Evolutionary conservation across 2,329 filamentous ascomycete species (phyloP).

Genomic region (Alternaria gaisen): DNA sequence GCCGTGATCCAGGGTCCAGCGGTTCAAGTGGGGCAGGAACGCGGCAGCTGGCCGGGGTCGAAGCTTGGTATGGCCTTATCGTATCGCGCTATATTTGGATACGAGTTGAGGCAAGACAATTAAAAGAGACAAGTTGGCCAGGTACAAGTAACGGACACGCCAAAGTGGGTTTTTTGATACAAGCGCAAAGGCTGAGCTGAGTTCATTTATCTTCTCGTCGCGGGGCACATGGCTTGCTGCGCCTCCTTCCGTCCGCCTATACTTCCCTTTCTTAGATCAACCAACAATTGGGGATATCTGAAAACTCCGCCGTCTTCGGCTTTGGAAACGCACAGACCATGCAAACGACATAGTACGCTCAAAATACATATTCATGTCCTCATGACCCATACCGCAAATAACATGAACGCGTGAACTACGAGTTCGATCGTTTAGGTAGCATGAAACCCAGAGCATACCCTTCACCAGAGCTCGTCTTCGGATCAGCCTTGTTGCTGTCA

Average conservation of each 20-base stretch:
- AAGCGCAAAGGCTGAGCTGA: conserved; percentile 15
- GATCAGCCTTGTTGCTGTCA: conserved; percentile 36
- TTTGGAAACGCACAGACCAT: neutral
- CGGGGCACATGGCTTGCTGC: conserved; percentile 24
- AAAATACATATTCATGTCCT: neutral
- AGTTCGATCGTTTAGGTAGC: conserved; percentile 33
- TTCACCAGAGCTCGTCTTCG: conserved; percentile 34
- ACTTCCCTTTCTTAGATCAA: conserved; percentile 11
- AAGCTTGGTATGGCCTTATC: conserved; percentile 14
- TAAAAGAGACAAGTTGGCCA: neutral
- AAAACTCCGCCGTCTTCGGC: conserved; percentile 6
- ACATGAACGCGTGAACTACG: neutral
- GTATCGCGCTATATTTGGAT: neutral
- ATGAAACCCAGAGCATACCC: conserved; percentile 43
- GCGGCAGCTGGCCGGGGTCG: conserved; percentile 3
- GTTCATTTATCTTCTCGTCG: conserved; percentile 10
- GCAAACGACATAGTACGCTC: neutral
- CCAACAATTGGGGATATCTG: conserved; percentile 11
- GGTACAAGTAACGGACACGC: neutral
- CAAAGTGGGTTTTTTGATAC: neutral
- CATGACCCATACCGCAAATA: conserved; percentile 4
- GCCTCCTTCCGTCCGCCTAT: conserved; percentile 19
- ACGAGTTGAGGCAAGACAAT: neutral
- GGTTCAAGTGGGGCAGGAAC: conserved; percentile 20
- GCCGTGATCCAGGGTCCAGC: conserved; percentile 19